These are phyloP conservation scores for Cercophora newfieldiana DNA, from an alignment of 495 filamentous ascomycete species.

Conservation along the genomic window DNA sequence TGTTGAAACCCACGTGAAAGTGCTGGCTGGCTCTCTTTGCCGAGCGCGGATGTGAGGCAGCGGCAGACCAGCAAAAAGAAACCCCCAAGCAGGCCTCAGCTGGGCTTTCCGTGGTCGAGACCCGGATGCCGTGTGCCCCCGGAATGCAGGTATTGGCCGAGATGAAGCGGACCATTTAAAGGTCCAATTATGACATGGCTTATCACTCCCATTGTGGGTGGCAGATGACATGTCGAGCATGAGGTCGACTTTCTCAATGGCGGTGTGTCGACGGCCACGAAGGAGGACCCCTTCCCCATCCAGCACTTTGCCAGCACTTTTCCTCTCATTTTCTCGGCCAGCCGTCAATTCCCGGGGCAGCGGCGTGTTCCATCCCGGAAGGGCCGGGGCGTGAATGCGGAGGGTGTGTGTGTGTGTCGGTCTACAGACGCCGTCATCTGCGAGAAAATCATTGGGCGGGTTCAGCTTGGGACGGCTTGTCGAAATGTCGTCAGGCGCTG, in stretches of 20 bases:
- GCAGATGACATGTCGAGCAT: background rate
- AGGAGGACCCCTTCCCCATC: background rate
- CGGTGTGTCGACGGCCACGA: background rate
- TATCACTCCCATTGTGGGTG: background rate
- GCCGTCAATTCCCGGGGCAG: background rate
- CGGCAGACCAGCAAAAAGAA: background rate
- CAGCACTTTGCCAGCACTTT: background rate
- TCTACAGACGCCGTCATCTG: background rate
- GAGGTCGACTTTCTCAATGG: background rate
- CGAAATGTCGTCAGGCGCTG: background rate
- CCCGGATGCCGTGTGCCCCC: constrained; percentile 1
- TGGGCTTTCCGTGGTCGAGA: background rate
- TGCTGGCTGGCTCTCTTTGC: background rate
- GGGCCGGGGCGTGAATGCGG: background rate
- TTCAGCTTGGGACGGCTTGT: background rate
- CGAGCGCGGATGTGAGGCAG: background rate
- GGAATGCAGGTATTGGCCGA: background rate
- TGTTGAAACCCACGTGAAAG: constrained; percentile 1
- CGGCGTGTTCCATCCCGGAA: background rate
- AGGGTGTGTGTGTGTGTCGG: background rate
- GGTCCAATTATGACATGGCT: background rate
- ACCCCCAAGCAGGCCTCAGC: background rate
- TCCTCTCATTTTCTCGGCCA: background rate
- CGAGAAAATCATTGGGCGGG: background rate
- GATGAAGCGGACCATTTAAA: background rate